Evolutionary conservation across 495 filamentous ascomycete species (phyloP).

Genomic region (Copromyces sp.): DNA sequence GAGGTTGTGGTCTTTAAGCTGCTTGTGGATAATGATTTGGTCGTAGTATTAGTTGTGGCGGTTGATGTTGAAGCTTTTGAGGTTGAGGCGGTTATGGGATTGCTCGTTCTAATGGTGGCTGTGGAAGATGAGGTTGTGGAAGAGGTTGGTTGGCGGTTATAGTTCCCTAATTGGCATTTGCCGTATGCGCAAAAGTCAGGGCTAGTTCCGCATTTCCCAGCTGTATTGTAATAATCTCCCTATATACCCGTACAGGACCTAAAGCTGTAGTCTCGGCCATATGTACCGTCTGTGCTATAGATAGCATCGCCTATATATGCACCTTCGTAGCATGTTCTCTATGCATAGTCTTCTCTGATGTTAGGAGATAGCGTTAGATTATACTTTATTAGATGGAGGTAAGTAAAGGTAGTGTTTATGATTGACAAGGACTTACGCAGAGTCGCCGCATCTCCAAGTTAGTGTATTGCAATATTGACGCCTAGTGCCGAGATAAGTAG

Average conservation of each 20-base stretch:
- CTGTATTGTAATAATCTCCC: slow-evolving; percentile 21
- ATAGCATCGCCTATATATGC: slow-evolving; percentile 12
- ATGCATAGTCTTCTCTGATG: slow-evolving; percentile 17
- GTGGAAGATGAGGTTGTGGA: not conserved
- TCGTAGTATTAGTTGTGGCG: not conserved
- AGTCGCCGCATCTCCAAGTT: slow-evolving; percentile 20
- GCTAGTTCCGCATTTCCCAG: slow-evolving; percentile 16
- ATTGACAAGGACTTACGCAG: slow-evolving; percentile 1
- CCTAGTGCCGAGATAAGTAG: slow-evolving; percentile 18
- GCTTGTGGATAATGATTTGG: not conserved
- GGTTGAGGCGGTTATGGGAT: too few relatives aligned
- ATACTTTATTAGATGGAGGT: not conserved
- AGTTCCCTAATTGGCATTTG: not conserved
- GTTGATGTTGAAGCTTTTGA: too few relatives aligned
- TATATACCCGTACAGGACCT: slow-evolving; percentile 15
- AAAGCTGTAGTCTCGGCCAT: slow-evolving; percentile 13
- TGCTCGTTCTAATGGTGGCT: not conserved
- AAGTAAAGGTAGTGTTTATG: not conserved
- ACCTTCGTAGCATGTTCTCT: slow-evolving; percentile 24
- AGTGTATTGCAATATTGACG: slow-evolving; percentile 18
- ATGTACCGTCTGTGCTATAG: slow-evolving; percentile 18
- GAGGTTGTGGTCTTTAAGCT: not conserved
- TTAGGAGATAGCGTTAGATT: not conserved
- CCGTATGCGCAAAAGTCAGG: not conserved
- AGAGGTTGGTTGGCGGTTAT: not conserved